These are phyloP conservation scores for Nicotiana undulata DNA, from an alignment of 257 asterid genomes.

Conservation along the genomic window DNA sequence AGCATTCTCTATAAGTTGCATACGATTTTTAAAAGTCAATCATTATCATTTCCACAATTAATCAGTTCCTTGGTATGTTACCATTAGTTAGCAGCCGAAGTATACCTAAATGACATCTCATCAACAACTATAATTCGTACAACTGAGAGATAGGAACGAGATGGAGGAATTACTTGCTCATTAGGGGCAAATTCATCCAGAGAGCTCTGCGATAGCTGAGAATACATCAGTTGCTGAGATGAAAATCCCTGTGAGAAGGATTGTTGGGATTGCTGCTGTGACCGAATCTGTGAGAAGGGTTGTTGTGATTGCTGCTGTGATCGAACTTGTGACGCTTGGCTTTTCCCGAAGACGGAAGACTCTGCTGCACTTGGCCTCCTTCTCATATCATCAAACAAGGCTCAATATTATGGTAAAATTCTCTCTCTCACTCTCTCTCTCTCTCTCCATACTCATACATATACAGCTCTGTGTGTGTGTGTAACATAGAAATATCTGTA, in stretches of 20 bases:
- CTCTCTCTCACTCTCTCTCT: neutral
- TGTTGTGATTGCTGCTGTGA: constrained; percentile 19
- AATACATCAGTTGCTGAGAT: constrained; percentile 74
- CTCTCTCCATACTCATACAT: neutral
- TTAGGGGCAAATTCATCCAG: constrained; percentile 57
- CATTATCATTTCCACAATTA: neutral
- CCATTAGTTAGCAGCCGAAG: neutral
- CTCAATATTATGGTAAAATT: neutral
- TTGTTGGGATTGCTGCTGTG: constrained; percentile 60
- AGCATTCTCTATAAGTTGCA: neutral
- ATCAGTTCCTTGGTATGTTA: neutral
- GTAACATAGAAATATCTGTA: neutral
- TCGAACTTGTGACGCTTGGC: constrained; percentile 42
- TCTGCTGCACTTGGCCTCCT: constrained; percentile 69
- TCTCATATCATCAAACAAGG: constrained; percentile 7
- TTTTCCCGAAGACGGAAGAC: constrained; percentile 49
- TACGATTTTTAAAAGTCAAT: neutral
- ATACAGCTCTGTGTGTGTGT: neutral
- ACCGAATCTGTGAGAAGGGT: constrained; percentile 27
- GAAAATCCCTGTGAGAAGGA: constrained; percentile 79
- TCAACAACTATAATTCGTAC: neutral
- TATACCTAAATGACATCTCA: neutral
- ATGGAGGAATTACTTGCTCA: constrained; percentile 38
- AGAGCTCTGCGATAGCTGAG: constrained; percentile 82
- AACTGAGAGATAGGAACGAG: neutral